These are phyloP conservation scores for Pseudogymnoascus sp. DNA, from an alignment of 2,329 filamentous ascomycete genomes.

Conservation along the genomic window DNA sequence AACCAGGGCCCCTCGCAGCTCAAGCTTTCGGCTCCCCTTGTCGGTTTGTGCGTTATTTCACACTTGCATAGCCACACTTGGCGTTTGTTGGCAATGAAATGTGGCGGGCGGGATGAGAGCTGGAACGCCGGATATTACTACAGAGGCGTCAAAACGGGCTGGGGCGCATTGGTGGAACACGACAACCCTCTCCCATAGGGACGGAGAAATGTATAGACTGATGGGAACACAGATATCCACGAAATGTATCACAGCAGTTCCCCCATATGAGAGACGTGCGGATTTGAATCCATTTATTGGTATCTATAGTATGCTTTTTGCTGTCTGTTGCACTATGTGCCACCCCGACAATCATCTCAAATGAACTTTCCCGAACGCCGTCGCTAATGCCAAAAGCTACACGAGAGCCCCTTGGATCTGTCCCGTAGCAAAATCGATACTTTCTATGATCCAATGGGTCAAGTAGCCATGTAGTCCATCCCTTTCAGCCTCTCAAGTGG, in stretches of 20 bases:
- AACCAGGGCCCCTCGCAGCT: neutral
- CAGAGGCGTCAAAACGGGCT: neutral
- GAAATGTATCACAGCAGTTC: neutral
- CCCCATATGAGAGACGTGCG: neutral
- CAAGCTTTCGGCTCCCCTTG: neutral
- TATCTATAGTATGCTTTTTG: neutral
- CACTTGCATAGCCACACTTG: conserved; percentile 1
- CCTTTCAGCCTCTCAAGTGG: conserved; percentile 21
- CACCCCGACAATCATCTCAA: neutral
- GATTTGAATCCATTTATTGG: neutral
- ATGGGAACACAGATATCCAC: neutral
- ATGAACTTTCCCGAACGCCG: neutral
- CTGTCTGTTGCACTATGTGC: neutral
- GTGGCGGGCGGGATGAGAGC: neutral
- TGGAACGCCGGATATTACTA: neutral
- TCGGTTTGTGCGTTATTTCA: neutral
- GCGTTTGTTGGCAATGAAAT: neutral
- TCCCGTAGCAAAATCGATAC: neutral
- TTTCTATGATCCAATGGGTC: neutral
- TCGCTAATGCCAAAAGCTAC: conserved; percentile 4
- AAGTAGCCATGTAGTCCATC: neutral
- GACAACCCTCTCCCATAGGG: neutral
- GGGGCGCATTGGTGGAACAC: neutral
- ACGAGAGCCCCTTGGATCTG: neutral
- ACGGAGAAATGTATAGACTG: neutral